phyloP scores from a whole-genome alignment of 495 filamentous ascomycete species.

The Hypoxylon intermedium region DNA sequence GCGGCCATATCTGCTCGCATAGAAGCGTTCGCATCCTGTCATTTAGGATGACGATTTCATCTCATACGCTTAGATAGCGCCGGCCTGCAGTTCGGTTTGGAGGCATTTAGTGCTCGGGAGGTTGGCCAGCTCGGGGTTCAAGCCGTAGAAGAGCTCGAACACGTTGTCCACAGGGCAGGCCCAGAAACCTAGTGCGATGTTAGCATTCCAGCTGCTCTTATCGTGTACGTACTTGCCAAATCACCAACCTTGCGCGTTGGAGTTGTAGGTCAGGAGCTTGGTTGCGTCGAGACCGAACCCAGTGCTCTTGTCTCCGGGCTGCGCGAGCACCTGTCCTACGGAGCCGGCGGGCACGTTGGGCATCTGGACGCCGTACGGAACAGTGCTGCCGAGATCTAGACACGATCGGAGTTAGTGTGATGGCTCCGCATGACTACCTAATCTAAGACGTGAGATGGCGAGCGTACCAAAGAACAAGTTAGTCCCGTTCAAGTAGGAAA shows the following conservation, averaged over 20 bases:
- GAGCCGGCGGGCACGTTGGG: conserved; percentile 2
- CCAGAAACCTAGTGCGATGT: conserved; percentile 10
- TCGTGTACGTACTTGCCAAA: background rate
- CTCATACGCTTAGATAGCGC: background rate
- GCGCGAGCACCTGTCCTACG: conserved; percentile 3
- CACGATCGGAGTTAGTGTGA: background rate
- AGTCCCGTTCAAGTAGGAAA: conserved; percentile 17
- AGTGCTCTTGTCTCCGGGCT: conserved; percentile 4
- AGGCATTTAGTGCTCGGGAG: conserved; percentile 20
- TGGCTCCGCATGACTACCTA: background rate
- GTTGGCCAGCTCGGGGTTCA: conserved; percentile 13
- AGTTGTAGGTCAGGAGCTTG: conserved; percentile 8
- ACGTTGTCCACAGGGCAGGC: conserved; percentile 4
- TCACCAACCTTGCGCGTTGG: conserved; percentile 4
- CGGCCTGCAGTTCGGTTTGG: conserved; percentile 10
- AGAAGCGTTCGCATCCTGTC: background rate
- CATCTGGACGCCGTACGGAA: conserved; percentile 3
- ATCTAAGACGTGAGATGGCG: background rate
- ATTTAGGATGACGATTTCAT: background rate
- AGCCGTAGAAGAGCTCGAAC: conserved; percentile 15
- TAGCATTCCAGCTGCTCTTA: background rate
- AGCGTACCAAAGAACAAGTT: conserved; percentile 20
- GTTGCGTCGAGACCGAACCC: conserved; percentile 3
- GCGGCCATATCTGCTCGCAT: background rate
- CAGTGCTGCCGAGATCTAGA: conserved; percentile 3